These are phyloP conservation scores for Cutaneotrichosporon arboriforme DNA, from an alignment of 1,284 basidiomycete species.

Conservation along the genomic window DNA sequence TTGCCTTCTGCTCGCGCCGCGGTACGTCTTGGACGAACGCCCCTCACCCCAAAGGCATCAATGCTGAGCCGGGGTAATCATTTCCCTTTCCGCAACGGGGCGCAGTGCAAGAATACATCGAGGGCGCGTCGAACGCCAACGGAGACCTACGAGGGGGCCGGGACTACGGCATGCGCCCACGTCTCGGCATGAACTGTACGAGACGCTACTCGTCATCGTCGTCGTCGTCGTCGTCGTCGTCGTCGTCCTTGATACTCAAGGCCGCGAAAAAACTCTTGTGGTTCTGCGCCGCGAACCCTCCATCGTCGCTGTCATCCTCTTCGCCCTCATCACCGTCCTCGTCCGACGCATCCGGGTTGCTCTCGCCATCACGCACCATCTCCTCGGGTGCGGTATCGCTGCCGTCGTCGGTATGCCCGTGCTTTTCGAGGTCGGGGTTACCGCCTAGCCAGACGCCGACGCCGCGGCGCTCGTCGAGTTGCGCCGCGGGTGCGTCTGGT, in stretches of 20 bases:
- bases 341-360: slow-evolving; percentile 50
- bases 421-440: slow-evolving; percentile 49
- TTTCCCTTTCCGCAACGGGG: too few relatives aligned
- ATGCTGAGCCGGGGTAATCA: too few relatives aligned
- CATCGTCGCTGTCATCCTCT: slow-evolving; percentile 16
- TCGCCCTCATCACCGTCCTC: slow-evolving; percentile 1
- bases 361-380: slow-evolving; percentile 70
- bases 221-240: background rate
- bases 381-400: slow-evolving; percentile 58
- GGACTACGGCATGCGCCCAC: too few relatives aligned
- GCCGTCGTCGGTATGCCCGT: slow-evolving; percentile 46
- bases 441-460: slow-evolving; percentile 11
- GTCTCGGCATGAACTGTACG: too few relatives aligned
- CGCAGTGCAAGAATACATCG: too few relatives aligned
- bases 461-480: background rate
- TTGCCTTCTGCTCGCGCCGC: too few relatives aligned
- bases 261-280: slow-evolving; percentile 16
- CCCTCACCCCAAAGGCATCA: too few relatives aligned
- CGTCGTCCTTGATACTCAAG: slow-evolving; percentile 3
- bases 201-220: background rate
- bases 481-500: slow-evolving; percentile 24
- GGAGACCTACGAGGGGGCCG: too few relatives aligned
- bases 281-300: slow-evolving; percentile 5
- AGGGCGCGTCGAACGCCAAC: too few relatives aligned
- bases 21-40: too few relatives aligned